These are phyloP conservation scores for Excoecaria cochinchinensis DNA, from an alignment of 345 rosid species.

Conservation along the genomic window DNA sequence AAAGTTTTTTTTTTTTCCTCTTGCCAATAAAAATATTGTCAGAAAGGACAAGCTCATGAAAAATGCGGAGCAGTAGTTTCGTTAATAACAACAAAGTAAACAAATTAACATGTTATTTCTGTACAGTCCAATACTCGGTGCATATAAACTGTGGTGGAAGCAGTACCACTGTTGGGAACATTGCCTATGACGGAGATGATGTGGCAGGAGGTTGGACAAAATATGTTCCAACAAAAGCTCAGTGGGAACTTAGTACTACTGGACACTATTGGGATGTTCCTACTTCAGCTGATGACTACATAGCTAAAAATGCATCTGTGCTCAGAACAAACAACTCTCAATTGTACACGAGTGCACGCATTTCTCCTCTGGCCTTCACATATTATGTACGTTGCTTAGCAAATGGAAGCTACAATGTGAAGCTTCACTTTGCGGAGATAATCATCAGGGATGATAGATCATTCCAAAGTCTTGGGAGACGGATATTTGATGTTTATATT, in stretches of 20 bases:
- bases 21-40: too few relatives aligned
- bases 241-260: conserved; percentile 14
- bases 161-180: background rate
- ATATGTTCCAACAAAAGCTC: background rate
- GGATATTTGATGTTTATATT: conserved; percentile 10
- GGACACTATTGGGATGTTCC: conserved; percentile 8
- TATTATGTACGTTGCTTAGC: conserved; percentile 5
- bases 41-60: too few relatives aligned
- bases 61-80: background rate
- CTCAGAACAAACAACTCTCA: background rate
- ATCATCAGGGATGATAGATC: background rate
- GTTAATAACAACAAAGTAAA: background rate
- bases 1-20: too few relatives aligned
- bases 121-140: background rate
- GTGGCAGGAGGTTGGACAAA: conserved; percentile 6
- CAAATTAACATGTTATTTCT: background rate
- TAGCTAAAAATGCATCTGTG: background rate
- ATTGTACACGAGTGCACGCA: conserved; percentile 13
- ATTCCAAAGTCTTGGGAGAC: conserved; percentile 8
- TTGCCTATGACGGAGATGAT: conserved; percentile 6
- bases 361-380: conserved; percentile 16
- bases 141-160: conserved; percentile 23
- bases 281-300: background rate
- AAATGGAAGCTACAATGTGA: background rate
- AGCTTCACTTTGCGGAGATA: conserved; percentile 10